Evolutionary conservation across 139 green algal species (phyloP).

Genomic region (Micractinium sp.): DNA sequence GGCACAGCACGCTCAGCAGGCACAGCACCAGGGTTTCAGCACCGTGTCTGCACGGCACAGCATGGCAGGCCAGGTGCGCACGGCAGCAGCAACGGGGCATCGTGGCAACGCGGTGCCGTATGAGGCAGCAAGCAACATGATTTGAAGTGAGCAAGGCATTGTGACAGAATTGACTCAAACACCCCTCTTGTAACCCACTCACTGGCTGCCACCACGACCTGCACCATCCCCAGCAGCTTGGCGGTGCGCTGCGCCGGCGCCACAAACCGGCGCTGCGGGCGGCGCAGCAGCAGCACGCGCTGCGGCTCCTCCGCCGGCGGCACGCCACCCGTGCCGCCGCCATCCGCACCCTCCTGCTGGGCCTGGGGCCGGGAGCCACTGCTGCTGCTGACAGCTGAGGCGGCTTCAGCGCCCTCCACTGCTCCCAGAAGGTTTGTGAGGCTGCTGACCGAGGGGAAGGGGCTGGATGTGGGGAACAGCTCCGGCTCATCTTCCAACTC

Average conservation of each 20-base stretch:
- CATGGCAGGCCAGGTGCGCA: not conserved
- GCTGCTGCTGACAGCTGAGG: not conserved
- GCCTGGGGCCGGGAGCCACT: not conserved
- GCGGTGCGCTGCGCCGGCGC: not conserved
- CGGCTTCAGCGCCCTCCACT: not conserved
- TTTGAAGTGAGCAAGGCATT: too few species aligned
- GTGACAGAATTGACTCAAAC: too few species aligned
- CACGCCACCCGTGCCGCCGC: not conserved
- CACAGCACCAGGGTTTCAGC: not conserved
- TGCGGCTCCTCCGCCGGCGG: not conserved
- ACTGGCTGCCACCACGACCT: constrained; percentile 36
- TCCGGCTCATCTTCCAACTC: constrained; percentile 34
- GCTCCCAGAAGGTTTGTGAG: not conserved
- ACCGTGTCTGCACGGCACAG: not conserved
- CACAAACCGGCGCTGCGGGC: constrained; percentile 24
- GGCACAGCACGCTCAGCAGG: not conserved
- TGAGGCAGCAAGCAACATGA: too few species aligned
- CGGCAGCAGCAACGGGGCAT: too few species aligned
- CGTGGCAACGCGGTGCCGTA: too few species aligned
- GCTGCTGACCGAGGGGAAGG: not conserved
- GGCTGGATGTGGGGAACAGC: not conserved
- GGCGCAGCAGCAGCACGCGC: constrained; percentile 19
- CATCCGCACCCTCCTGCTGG: not conserved
- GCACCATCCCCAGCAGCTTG: constrained; percentile 67
- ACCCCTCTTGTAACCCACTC: not conserved